Evolutionary conservation across 148 eudicot species (phyloP).

Genomic region (Rhododendron kiyosumense): DNA sequence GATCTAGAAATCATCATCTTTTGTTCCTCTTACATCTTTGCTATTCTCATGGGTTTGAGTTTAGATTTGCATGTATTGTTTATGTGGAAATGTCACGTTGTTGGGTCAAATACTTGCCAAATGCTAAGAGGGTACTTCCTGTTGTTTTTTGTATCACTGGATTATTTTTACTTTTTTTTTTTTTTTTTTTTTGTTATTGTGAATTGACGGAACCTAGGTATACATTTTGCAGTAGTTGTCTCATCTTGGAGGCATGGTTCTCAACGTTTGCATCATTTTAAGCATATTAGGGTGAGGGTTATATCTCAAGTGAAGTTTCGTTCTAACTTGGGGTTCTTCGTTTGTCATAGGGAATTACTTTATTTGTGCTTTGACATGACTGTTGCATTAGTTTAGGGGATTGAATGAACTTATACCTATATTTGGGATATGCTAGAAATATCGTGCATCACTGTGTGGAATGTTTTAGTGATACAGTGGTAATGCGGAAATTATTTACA

Average conservation of each 20-base stretch:
- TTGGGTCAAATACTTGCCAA: background rate
- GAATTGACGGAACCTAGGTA: background rate
- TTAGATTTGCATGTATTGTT: background rate
- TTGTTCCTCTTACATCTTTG: background rate
- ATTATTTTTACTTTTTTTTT: background rate
- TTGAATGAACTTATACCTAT: background rate
- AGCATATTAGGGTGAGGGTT: background rate
- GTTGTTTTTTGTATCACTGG: background rate
- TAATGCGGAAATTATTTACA: background rate
- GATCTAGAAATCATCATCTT: background rate
- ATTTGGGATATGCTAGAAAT: background rate
- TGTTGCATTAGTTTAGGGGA: background rate
- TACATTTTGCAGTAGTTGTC: background rate
- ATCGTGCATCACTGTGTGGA: background rate
- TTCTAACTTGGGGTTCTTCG: background rate
- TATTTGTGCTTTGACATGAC: background rate
- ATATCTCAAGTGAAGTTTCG: background rate
- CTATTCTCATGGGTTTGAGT: background rate
- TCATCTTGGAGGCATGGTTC: background rate
- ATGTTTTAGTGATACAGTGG: background rate
- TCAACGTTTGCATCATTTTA: background rate
- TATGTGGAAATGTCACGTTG: background rate
- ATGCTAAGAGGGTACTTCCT: background rate
- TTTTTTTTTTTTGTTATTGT: background rate
- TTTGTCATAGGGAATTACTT: background rate